Evolutionary conservation across 2,329 filamentous ascomycete genomes (phyloP).

Genomic region (Colletotrichum orchidophilum): DNA sequence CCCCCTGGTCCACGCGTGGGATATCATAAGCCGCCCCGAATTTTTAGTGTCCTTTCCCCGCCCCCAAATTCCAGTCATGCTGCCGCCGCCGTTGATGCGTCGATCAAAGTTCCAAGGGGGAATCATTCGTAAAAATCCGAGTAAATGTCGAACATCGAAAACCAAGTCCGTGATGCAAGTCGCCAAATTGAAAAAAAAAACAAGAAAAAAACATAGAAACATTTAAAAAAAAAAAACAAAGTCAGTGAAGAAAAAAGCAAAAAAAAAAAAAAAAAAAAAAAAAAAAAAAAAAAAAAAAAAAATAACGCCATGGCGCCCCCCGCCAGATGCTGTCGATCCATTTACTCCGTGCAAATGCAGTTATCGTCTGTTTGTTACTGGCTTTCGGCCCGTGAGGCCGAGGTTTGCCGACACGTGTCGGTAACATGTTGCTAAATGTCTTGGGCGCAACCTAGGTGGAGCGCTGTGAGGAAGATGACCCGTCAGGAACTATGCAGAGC

Average conservation of each 20-base stretch:
- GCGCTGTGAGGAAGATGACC: background rate
- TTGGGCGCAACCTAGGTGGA: conserved; percentile 10
- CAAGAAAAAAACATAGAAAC: background rate
- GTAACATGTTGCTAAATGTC: conserved; percentile 21
- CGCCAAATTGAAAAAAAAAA: background rate
- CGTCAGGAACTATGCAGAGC: conserved; percentile 59
- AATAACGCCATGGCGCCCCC: conserved; percentile 18
- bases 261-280: background rate
- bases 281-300: background rate
- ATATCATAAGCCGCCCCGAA: conserved; percentile 24
- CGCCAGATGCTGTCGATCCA: conserved; percentile 17
- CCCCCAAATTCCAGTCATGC: background rate
- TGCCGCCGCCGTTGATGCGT: background rate
- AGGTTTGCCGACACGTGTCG: conserved; percentile 21
- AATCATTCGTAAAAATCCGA: background rate
- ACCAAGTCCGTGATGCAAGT: background rate
- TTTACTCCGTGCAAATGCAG: conserved; percentile 25
- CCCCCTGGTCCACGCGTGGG: conserved; percentile 15
- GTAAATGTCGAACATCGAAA: background rate
- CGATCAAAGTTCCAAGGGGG: background rate
- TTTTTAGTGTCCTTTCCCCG: background rate
- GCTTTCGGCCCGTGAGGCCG: conserved; percentile 24
- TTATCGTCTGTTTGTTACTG: conserved; percentile 7
- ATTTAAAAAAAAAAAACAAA: background rate
- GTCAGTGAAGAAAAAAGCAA: background rate